A percentile compares a stretch with the other conserved stretches of the same genome.
Evolutionary conservation across 176 grass and related monocot species (phyloP).

Genomic region (Phoenix roebelenii): DNA sequence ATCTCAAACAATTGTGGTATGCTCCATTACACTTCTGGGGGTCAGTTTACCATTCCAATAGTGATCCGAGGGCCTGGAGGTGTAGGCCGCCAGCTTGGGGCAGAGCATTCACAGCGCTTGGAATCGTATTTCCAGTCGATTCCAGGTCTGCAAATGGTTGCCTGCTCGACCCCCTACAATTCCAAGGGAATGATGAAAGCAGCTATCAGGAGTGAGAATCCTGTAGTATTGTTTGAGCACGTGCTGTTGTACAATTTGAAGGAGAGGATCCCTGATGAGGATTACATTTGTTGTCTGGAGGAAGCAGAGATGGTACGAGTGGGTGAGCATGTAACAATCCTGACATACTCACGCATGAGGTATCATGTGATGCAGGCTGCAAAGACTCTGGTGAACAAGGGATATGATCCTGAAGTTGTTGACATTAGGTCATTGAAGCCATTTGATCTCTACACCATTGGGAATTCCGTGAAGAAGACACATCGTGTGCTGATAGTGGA

Average conservation of each 20-base stretch:
- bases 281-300: conserved; percentile 65
- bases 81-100: conserved; percentile 76
- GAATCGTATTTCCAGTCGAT: conserved; percentile 95
- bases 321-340: conserved; percentile 65
- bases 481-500: conserved; percentile 77
- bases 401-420: conserved; percentile 72
- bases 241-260: conserved; percentile 81
- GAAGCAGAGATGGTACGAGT: conserved; percentile 80
- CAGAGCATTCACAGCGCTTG: conserved; percentile 82
- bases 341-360: conserved; percentile 80
- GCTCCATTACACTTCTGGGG: conserved; percentile 95
- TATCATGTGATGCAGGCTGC: conserved; percentile 90
- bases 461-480: conserved; percentile 78
- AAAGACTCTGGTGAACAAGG: conserved; percentile 77
- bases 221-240: conserved; percentile 79
- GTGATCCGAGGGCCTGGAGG: conserved; percentile 85
- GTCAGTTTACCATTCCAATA: conserved; percentile 83
- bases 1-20: conserved; percentile 95
- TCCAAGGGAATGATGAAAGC: conserved; percentile 95
- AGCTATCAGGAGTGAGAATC: conserved; percentile 79
- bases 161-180: conserved; percentile 90
- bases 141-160: conserved; percentile 88
- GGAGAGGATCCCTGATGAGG: conserved; percentile 79
- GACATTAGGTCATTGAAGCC: conserved; percentile 81
- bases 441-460: conserved; percentile 68